phyloP scores from a whole-genome alignment of 352 stramenopile genomes.

The Phytophthora aleatoria region DNA sequence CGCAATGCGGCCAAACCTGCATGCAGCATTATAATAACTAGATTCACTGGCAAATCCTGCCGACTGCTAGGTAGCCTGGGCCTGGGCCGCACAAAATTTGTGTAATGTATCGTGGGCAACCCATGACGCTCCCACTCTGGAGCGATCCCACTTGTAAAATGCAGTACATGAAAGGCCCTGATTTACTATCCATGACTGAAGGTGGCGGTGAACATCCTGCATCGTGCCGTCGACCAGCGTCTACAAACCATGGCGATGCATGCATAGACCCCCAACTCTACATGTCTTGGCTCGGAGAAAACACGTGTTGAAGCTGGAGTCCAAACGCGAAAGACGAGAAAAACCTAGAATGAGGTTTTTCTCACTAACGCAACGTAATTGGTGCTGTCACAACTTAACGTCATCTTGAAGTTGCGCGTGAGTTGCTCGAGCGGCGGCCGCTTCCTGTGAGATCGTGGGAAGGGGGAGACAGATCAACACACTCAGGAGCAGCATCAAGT shows the following conservation, averaged over 20 bases:
- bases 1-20: no score
- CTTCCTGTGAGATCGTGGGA: slow-evolving; percentile 26
- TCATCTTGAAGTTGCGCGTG: background rate
- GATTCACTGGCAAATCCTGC: background rate
- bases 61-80: background rate
- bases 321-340: slow-evolving; percentile 14
- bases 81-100: no score
- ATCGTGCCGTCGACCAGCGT: background rate
- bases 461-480: slow-evolving; percentile 33
- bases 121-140: slow-evolving; percentile 5
- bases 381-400: background rate
- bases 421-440: slow-evolving; percentile 22
- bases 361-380: slow-evolving; percentile 13
- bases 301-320: slow-evolving; percentile 29
- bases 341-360: slow-evolving; percentile 28
- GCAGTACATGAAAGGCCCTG: background rate
- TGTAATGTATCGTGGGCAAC: background rate
- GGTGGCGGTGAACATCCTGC: background rate
- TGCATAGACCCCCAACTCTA: slow-evolving; percentile 1
- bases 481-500: slow-evolving; percentile 31
- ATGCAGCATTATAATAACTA: no score
- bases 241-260: background rate
- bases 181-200: background rate
- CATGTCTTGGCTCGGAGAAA: slow-evolving; percentile 7
- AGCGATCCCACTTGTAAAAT: slow-evolving; percentile 1